Base-by-base conservation (phyloP, 2,329 filamentous ascomycete genomes). In the Ilyonectria destructans region DNA sequence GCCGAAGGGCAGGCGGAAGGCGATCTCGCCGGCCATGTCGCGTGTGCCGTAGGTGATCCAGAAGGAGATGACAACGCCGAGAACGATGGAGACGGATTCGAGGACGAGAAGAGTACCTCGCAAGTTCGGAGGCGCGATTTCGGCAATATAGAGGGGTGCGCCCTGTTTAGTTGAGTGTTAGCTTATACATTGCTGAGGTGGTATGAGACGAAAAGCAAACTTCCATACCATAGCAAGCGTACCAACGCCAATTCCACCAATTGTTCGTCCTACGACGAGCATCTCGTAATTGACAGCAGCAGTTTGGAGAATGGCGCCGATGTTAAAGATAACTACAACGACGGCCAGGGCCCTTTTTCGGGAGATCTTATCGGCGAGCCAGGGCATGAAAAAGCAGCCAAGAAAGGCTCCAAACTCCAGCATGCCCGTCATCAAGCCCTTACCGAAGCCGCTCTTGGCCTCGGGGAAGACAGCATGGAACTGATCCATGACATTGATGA, bases 181-280 rank as follows among this genome's bases (percentile, higher is more conserved):
- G 58, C 29, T 51, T 35, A 54, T 12, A 21, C n/a, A 17, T 1
- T 17, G 26, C 12, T 59, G 17, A 13, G 19, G 17, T 12, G 1
- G 9, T 10, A 1, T 49, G 10, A 13, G 21, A 15, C 4, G 9
- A 57, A 8, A 40, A 17, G 33, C 8, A 26, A 5, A 46, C 65
- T 46, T 52, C 26, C 26, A 26, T 26, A 86, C 85, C 81, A 86
- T 86, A 1, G 82, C 85, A 19, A 89, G 77, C 15, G 81, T 83
- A 69, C 86, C 86, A 26, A 88, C 83, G 21, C 84, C 85, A 67
- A 88, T 82, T 74, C 84, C 81, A 66, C 88, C 88, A 62, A 90
- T 81, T 71, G 89, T 88, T 23, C 88, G 82, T 29, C 88, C 88
- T 33, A 82, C 87, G 6, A 89, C 80, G 61, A 90, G 87, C 51